Evolutionary conservation across 352 stramenopile genomes (phyloP).

Genomic region (Phytophthora niederhauseri): DNA sequence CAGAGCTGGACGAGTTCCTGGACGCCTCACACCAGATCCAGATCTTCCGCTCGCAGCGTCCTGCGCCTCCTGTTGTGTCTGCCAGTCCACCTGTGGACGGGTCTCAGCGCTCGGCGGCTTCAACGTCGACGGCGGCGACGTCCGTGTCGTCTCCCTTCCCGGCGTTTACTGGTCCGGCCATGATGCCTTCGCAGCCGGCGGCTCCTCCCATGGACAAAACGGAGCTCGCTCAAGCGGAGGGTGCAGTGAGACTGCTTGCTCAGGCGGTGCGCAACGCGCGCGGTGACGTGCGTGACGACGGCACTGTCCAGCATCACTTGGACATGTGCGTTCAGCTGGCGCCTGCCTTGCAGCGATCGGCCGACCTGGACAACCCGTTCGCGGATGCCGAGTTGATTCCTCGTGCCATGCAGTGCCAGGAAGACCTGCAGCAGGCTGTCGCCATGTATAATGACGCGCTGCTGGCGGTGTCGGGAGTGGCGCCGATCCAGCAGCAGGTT

Average conservation of each 20-base stretch:
- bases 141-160: constrained; percentile 26
- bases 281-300: constrained; percentile 41
- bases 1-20: constrained; percentile 53
- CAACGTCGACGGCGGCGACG: constrained; percentile 19
- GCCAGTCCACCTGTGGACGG: constrained; percentile 9
- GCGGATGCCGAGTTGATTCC: constrained; percentile 43
- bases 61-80: constrained; percentile 20
- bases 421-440: constrained; percentile 44
- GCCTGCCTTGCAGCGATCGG: constrained; percentile 34
- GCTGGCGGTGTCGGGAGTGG: constrained; percentile 35
- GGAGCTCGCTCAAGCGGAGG: constrained; percentile 45
- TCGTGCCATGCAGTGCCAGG: constrained; percentile 47
- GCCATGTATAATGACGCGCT: constrained; percentile 49
- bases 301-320: constrained; percentile 47
- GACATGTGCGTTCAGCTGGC: constrained; percentile 39
- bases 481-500: constrained; percentile 22
- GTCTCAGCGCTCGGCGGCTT: constrained; percentile 11
- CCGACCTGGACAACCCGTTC: constrained; percentile 49
- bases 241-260: constrained; percentile 34
- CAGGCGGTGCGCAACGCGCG: constrained; percentile 33
- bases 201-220: constrained; percentile 43
- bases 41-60: constrained; percentile 32
- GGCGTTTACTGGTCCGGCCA: constrained; percentile 22
- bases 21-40: constrained; percentile 43
- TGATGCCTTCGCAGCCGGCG: constrained; percentile 14